Base-by-base conservation (phyloP, 495 filamentous ascomycete genomes). In the Penicillium antarcticum region DNA sequence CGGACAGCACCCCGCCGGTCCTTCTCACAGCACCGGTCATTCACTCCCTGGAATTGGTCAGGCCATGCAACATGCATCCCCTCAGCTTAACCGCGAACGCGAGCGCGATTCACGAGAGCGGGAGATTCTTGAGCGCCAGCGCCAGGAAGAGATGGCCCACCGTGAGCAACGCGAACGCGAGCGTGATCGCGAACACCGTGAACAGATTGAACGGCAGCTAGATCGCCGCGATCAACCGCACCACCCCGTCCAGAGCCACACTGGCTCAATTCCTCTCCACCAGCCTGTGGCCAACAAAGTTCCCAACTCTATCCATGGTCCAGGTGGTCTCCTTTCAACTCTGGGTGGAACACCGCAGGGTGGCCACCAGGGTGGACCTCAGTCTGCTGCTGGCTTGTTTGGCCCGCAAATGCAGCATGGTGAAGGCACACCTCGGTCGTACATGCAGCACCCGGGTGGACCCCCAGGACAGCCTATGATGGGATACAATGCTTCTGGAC, bases 221-320 rank as follows among this genome's bases (percentile, higher is more conserved):
- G 79, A 84, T 39, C 71, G 72, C 34, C 76, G 61, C 67, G 79
- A 75, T 24, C 69, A 83, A 55, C 7, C 29, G 11, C 82, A 88
- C 35, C 81, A 86, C 38, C 83, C 88, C 12, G 88, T 91, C 53
- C 89, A 95, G 64, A 91, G 87, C 66, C 89, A 88, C 56, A 83
- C 87, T 11, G 88, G 85, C 31, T 87, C 90, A 0, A 86, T 96
- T 42, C 88, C 88, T 23, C 81, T 96, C 58, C 91, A 96, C 63
- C 91, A 96, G 62, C 91, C 91, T 2, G 88, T 95, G 42, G 91
- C 91, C 37, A 89, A 87, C 35, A 82, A 88, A 59, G 80, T 90
- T 13, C 75, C 89, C 7, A 87, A 84, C 45, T 83, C 85, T 32
- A 91, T 95, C 44, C 91, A 94, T 61, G 91, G 88, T 33, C 91